Percentiles rank a stretch among this genome's conserved stretches.
These are phyloP conservation scores for Rhizophora mangle DNA, from an alignment of 345 rosid species.

Conservation along the genomic window DNA sequence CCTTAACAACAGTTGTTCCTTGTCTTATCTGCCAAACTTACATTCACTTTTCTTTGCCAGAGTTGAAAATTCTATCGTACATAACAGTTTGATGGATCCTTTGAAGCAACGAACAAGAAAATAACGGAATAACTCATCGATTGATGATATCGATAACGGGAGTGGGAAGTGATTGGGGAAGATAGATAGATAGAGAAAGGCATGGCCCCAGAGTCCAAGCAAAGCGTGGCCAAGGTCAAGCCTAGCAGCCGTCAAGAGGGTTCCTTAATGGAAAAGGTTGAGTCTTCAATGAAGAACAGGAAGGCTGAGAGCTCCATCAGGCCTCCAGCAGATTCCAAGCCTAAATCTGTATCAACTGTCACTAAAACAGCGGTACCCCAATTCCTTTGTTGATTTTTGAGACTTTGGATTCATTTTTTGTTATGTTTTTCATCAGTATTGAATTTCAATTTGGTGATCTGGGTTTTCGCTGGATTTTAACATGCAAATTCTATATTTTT, in stretches of 20 bases:
- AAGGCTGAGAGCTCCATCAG: slow-evolving; percentile 48
- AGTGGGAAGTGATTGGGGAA: not conserved
- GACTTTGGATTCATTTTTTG: slow-evolving; percentile 7
- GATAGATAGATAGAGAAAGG: not conserved
- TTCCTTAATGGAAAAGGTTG: slow-evolving; percentile 27
- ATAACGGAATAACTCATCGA: not conserved
- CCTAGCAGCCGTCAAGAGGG: slow-evolving; percentile 38
- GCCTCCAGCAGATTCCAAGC: slow-evolving; percentile 38
- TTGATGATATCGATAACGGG: not conserved
- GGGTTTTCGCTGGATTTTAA: not conserved
- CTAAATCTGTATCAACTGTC: slow-evolving; percentile 38
- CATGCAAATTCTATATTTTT: not conserved
- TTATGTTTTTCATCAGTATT: not conserved
- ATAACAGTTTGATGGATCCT: not conserved
- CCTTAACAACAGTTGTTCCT: slow-evolving; percentile 8
- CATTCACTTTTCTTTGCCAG: slow-evolving; percentile 12
- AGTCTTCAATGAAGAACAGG: slow-evolving; percentile 40
- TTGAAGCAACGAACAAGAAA: not conserved
- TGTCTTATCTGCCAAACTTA: not conserved
- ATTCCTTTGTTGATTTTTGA: not conserved
- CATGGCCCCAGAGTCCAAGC: slow-evolving; percentile 48
- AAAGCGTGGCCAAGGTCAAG: slow-evolving; percentile 40
- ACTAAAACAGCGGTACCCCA: slow-evolving; percentile 51
- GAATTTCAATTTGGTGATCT: slow-evolving; percentile 10
- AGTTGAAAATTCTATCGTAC: slow-evolving; percentile 49